Conservation (phyloP, 495 filamentous ascomycete species). For the Penicillium atrosanguineum region DNA sequence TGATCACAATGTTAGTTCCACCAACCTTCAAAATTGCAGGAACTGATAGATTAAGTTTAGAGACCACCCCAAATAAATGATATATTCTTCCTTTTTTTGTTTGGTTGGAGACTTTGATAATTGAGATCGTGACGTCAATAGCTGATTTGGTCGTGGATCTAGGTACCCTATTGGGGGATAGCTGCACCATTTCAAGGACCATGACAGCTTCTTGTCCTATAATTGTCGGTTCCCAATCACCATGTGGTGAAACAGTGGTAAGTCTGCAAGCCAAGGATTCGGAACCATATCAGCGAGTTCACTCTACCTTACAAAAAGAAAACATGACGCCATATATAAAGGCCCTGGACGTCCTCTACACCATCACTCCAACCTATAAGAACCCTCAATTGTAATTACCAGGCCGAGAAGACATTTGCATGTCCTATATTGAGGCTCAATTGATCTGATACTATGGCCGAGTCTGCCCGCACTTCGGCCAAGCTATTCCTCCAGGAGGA, state of each 20-base stretch:
- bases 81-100: background rate
- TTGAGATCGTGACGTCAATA: background rate
- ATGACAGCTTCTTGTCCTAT: background rate
- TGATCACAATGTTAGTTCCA: no score
- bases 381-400: background rate
- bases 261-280: background rate
- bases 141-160: background rate
- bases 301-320: background rate
- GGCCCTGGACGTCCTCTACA: background rate
- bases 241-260: background rate
- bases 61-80: background rate
- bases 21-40: no score
- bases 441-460: background rate
- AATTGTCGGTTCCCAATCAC: background rate
- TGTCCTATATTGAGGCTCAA: background rate
- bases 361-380: background rate
- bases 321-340: conserved; percentile 4
- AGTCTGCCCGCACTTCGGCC: conserved; percentile 10
- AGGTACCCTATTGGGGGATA: background rate
- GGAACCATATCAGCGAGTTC: background rate
- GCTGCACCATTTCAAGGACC: background rate
- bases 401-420: background rate
- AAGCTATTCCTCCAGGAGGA: conserved; percentile 27
- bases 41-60: no score
- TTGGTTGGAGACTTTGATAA: background rate